Evolutionary conservation across 495 filamentous ascomycete genomes (phyloP).

Genomic region (Lasiosphaeris hirsuta): DNA sequence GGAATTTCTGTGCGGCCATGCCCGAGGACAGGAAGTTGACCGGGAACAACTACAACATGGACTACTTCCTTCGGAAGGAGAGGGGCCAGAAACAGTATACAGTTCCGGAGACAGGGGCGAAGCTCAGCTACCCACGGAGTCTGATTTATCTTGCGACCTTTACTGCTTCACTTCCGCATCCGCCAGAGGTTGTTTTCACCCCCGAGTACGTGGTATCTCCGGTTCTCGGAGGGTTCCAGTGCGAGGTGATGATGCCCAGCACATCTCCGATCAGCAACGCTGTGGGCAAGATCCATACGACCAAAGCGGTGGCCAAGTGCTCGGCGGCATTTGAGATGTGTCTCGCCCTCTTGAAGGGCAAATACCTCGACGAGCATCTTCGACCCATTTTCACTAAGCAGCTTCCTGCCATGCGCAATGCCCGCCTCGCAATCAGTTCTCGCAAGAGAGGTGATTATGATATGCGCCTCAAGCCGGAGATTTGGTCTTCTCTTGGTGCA

Average conservation of each 20-base stretch:
- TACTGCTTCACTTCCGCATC: slow-evolving; percentile 56
- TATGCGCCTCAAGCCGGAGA: slow-evolving; percentile 73
- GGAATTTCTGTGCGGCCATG: slow-evolving; percentile 68
- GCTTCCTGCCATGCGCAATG: slow-evolving; percentile 84
- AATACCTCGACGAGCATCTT: slow-evolving; percentile 69
- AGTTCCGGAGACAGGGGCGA: slow-evolving; percentile 69
- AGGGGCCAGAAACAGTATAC: slow-evolving; percentile 55
- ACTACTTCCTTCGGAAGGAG: slow-evolving; percentile 54
- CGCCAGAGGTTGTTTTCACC: slow-evolving; percentile 50
- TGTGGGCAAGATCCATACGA: slow-evolving; percentile 56
- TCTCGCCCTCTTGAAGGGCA: slow-evolving; percentile 60
- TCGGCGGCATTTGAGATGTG: slow-evolving; percentile 89
- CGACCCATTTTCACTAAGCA: slow-evolving; percentile 69
- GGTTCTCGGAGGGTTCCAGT: slow-evolving; percentile 61
- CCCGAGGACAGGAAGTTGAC: slow-evolving; percentile 71
- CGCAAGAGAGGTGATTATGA: slow-evolving; percentile 70
- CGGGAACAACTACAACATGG: slow-evolving; percentile 57
- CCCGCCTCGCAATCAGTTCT: slow-evolving; percentile 74
- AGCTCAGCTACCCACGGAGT: slow-evolving; percentile 72
- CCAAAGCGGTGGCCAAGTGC: slow-evolving; percentile 79
- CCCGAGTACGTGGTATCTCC: slow-evolving; percentile 61
- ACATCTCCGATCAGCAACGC: slow-evolving; percentile 66
- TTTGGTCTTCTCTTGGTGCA: slow-evolving; percentile 60
- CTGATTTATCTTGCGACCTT: slow-evolving; percentile 59
- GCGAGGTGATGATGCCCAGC: slow-evolving; percentile 79